Evolutionary conservation across 345 rosid genomes (phyloP), one percentile per base, ranked within the genome.

Genomic region (Leavenworthia alabamica): DNA sequence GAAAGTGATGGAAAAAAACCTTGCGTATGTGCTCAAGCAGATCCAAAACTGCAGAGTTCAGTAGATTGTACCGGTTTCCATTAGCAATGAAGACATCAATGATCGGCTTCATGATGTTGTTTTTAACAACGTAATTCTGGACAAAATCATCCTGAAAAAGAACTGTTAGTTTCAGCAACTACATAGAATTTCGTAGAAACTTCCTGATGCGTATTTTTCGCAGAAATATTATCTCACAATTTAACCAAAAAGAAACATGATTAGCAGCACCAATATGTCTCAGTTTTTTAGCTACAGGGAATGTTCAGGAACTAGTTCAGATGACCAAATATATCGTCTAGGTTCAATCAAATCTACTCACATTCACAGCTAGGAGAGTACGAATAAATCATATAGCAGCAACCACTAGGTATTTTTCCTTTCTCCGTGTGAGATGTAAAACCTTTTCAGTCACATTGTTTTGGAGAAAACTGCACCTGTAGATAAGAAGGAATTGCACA

Each of bases 371-470:
- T 63, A 94, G 89, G 64, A 94, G 80, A 26, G 93, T 88, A 60
- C 99, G 99, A 52, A 94, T 74, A 83, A 94, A 88, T 31, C 97
- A 85, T 70, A 94, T 76, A 28, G 96, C 95, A 60, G 99, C 96
- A 71, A 84, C 92, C 69, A 88, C 94, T 10, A 94, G 83, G 77
- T 84, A 90, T 63, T 80, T 94, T 81, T 94, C 99, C 79, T 81
- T 83, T 76, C 99, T 86, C 58, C 36, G 81, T 3, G 89, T 86
- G 55, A 94, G 89, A 58, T 81, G 73, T 78, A 90, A 71, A 67
- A 94, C 87, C 78, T 90, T 88, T 76, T 94, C 96, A 59, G 83
- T 60, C 64, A 84, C 79, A 60, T 84, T 83, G 61, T 82, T 79
- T 54, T 87, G 96, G 52, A 94, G 85, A 83, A 94, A 88, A 78